These are phyloP conservation scores for Coccomyxa subellipsoidea DNA, from an alignment of 163 green algal genomes.

Conservation along the genomic window DNA sequence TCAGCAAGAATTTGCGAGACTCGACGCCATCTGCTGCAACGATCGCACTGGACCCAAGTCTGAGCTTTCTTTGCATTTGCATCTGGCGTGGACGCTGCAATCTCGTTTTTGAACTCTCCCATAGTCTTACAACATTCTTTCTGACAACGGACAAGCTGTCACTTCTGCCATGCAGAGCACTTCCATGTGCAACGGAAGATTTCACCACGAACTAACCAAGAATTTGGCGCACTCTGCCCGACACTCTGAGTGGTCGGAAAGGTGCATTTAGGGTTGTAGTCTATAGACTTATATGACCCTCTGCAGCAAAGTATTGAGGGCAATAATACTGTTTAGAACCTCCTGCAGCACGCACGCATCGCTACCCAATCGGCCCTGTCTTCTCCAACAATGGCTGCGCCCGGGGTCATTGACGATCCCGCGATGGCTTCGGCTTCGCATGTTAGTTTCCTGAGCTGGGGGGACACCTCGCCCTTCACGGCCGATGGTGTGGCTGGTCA, in stretches of 20 bases:
- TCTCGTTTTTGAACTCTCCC: neutral
- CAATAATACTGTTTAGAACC: too few relatives aligned
- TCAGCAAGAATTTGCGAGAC: conserved; percentile 52
- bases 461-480: neutral
- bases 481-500: neutral
- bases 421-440: neutral
- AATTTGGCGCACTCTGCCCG: too few relatives aligned
- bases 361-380: too few relatives aligned
- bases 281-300: too few relatives aligned
- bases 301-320: too few relatives aligned
- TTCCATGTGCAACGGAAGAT: too few relatives aligned
- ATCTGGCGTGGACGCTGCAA: neutral
- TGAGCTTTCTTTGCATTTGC: neutral
- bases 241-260: too few relatives aligned
- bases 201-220: too few relatives aligned
- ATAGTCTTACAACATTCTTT: neutral
- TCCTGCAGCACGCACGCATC: neutral
- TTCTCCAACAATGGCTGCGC: neutral
- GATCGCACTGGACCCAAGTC: conserved; percentile 81
- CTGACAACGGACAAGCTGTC: neutral
- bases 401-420: too few relatives aligned
- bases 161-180: neutral
- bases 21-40: conserved; percentile 77
- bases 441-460: neutral
- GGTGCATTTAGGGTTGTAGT: too few relatives aligned